Evolutionary conservation across 176 grass and related monocot genomes (phyloP), one percentile per base, ranked within the genome.

Genomic region (Calamus simplicifolius): DNA sequence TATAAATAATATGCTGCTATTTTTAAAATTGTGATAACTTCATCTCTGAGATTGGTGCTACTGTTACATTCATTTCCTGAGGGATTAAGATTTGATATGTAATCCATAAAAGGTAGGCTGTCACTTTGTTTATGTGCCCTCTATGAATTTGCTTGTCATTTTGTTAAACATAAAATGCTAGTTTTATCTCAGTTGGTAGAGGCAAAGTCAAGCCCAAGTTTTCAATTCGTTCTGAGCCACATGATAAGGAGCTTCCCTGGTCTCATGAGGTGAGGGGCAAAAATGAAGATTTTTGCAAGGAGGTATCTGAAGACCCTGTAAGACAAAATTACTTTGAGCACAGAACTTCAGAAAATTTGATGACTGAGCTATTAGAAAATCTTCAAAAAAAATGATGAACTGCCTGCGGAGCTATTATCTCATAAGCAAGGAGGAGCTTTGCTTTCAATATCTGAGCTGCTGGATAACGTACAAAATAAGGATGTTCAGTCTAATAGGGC

Each of bases 381-480:
- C 19, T 69, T 8, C 59, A 87, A 1, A 69, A 87, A 79, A 62
- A 65, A 17, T 69, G 65, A 89, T 70, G 64, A 75, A 27, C 25
- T 66, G 31, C 75, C 75, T 50, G 27, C 25, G 62, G 80, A 82
- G 18, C 65, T 55, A 66, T 56, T 69, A 56, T 3, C 25, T 48
- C 73, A 70, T 28, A 66, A 73, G 49, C 19, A 38, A 51, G 77
- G 74, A 61, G 73, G 61, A 58, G 77, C 56, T 56, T 73, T 76
- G 63, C 67, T 77, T 80, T 96, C 83, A 48, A 83, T 96, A 71
- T 69, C 83, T 55, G 92, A 96, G 68, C 83, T 96, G 72, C 69
- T 96, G 49, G 92, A 88, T 72, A 70, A 81, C 77, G 69, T 96
- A 56, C 75, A 90, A 49, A 67, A 63, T 56, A 96, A 85, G 69